Evolutionary conservation across 139 green algal species (phyloP), one percentile per base, ranked within the genome.

Genomic region (Asterochloris erici): DNA sequence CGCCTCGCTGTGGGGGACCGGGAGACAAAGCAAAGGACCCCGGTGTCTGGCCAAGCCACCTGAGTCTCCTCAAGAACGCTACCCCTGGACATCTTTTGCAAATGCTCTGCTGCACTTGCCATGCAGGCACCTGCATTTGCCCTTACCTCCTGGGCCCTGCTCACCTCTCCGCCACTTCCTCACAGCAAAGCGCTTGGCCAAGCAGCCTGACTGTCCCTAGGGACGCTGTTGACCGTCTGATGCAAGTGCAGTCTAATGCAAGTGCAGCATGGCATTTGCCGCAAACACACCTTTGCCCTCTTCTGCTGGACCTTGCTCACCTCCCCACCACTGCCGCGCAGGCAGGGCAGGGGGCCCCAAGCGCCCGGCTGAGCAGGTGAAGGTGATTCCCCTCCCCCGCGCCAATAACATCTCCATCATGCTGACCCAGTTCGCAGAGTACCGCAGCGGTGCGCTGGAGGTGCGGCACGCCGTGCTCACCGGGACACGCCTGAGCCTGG

Each of bases 351-450:
- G 73, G 27, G n/a, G 14, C 66, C 62, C 62, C 19, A 74, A 81
- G 80, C 17, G 47, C 19, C 61, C 74, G 27, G 61, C 66, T 1
- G 79, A 87, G n/a, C 75, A 79, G 62, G 82, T 94, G 23, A 83
- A 90, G 60, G 75, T 94, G 21, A 82, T 94, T 17, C 73, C 68
- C 12, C 73, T 94, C 47, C 29, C 87, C 17, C 79, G 91, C 6
- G 91, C 91, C 80, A 95, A 95, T 88, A 95, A 95, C 79, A 83
- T 95, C 28, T 85, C 90, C 29, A 95, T 95, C 84, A 95, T 95
- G 89, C 85, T 95, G 21, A 94, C 89, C n/a, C 90, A 93, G 82
- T 90, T 92, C 68, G 71, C 19, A 24, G 73, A 23, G 23, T 81
- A 83, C n/a, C 68, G 77, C 62, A 81, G 63, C 38, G 80, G 69